Conservation (phyloP, 2,329 filamentous ascomycete genomes). For the Fusarium sp. region DNA sequence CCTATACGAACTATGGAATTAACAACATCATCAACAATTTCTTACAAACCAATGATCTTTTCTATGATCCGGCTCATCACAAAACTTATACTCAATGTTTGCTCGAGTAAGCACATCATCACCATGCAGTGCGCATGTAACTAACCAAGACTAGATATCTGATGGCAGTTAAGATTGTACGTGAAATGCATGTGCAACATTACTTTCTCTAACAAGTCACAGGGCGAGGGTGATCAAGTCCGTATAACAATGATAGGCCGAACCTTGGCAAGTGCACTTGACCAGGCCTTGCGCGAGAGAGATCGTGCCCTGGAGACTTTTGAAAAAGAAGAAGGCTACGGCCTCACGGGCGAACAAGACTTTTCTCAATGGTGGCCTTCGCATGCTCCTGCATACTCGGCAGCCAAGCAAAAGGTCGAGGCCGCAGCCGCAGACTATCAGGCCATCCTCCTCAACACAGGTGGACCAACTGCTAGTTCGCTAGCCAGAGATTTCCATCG, state of each 20-base stretch:
- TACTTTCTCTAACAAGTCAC: neutral
- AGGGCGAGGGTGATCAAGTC: slow-evolving; percentile 11
- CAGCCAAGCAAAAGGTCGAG: slow-evolving; percentile 22
- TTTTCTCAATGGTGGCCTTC: slow-evolving; percentile 30
- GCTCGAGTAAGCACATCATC: slow-evolving; percentile 7
- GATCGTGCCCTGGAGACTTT: slow-evolving; percentile 16
- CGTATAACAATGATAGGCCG: neutral
- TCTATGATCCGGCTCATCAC: slow-evolving; percentile 31
- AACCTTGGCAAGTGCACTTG: slow-evolving; percentile 6
- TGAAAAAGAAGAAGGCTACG: slow-evolving; percentile 20
- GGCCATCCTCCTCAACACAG: neutral
- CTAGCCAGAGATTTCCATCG: slow-evolving; percentile 14
- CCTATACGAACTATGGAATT: slow-evolving; percentile 31
- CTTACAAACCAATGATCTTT: slow-evolving; percentile 24
- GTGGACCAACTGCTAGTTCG: slow-evolving; percentile 9
- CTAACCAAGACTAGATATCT: slow-evolving; percentile 8
- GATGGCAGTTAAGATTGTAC: slow-evolving; percentile 27
- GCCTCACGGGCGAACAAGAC: slow-evolving; percentile 16
- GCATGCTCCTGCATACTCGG: slow-evolving; percentile 17
- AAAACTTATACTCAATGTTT: slow-evolving; percentile 31
- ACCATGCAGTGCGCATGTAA: neutral
- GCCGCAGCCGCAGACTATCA: slow-evolving; percentile 16
- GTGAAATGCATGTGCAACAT: neutral
- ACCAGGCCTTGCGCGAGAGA: slow-evolving; percentile 19
- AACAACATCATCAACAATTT: slow-evolving; percentile 32